phyloP scores from a whole-genome alignment of 2,329 filamentous ascomycete genomes.

The Gaeumannomyces sp. region DNA sequence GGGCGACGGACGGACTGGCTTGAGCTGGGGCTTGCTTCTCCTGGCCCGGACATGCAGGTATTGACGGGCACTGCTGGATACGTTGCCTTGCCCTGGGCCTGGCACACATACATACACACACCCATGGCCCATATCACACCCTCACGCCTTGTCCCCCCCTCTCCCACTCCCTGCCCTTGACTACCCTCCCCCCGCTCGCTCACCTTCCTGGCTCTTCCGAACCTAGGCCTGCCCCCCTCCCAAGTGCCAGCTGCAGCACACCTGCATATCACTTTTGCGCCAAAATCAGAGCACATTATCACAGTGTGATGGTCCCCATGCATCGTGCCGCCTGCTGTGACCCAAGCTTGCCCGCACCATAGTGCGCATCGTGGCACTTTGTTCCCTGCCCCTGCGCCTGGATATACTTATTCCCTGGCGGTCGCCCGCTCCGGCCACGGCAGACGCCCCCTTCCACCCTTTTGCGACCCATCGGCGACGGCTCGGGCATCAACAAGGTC shows the following conservation, averaged over 20 bases:
- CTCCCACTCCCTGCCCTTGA: constrained; percentile 1
- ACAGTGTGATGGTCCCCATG: constrained; percentile 10
- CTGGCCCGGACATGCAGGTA: background rate
- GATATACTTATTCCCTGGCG: constrained; percentile 8
- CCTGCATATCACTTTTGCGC: constrained; percentile 6
- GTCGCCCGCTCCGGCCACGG: constrained; percentile 2
- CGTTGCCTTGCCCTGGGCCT: background rate
- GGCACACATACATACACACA: background rate
- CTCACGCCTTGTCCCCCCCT: background rate
- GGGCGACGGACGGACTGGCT: background rate
- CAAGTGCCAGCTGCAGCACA: background rate
- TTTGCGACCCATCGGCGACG: constrained; percentile 9
- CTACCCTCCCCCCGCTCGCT: background rate
- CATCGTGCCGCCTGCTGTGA: constrained; percentile 9
- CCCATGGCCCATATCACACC: background rate
- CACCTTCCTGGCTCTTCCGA: constrained; percentile 3
- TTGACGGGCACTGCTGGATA: background rate
- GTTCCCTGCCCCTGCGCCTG: background rate
- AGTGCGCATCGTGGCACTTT: background rate
- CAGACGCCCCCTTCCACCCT: constrained; percentile 8
- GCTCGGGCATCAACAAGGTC: constrained; percentile 2
- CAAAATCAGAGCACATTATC: constrained; percentile 8
- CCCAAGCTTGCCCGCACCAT: constrained; percentile 1
- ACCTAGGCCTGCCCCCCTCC: background rate
- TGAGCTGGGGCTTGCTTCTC: background rate